phyloP scores from a whole-genome alignment of 768 basidiomycete genomes.

The Termitomyces sp. region DNA sequence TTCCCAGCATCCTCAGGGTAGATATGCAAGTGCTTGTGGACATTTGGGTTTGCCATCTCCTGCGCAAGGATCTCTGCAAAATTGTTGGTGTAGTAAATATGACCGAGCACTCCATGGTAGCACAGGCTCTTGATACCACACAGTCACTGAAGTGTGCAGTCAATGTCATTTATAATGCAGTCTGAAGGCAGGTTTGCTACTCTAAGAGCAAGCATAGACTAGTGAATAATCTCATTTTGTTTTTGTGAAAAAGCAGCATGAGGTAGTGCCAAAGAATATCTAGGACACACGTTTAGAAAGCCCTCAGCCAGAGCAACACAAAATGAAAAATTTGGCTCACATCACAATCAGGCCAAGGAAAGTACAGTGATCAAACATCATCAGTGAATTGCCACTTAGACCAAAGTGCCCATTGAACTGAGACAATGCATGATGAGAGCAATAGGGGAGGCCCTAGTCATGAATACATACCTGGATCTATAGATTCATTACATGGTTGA shows the following conservation, averaged over 20 bases:
- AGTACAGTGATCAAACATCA: too few species aligned
- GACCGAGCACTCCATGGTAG: conserved; percentile 31
- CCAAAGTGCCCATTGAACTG: too few species aligned
- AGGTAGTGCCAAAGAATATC: not conserved
- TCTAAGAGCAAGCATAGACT: not conserved
- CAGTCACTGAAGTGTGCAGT: not conserved
- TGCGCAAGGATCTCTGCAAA: conserved; percentile 28
- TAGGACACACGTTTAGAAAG: too few species aligned
- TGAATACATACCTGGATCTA: too few species aligned
- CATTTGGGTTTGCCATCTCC: conserved; percentile 38
- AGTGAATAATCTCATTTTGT: not conserved
- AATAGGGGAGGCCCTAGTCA: too few species aligned
- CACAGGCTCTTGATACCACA: conserved; percentile 30
- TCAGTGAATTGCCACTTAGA: too few species aligned
- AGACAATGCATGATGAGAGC: too few species aligned
- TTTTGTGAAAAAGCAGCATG: not conserved
- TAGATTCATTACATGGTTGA: too few species aligned
- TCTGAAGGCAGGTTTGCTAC: not conserved
- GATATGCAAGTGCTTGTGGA: conserved; percentile 27
- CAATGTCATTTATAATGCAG: not conserved
- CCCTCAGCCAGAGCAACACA: too few species aligned
- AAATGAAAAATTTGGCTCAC: too few species aligned
- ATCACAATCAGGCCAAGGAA: too few species aligned
- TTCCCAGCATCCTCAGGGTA: conserved; percentile 33
- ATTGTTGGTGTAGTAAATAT: conserved; percentile 31